Conservation (phyloP, 192 early-diverging fungal genomes). For the Gorgonomyces haynaldii region DNA sequence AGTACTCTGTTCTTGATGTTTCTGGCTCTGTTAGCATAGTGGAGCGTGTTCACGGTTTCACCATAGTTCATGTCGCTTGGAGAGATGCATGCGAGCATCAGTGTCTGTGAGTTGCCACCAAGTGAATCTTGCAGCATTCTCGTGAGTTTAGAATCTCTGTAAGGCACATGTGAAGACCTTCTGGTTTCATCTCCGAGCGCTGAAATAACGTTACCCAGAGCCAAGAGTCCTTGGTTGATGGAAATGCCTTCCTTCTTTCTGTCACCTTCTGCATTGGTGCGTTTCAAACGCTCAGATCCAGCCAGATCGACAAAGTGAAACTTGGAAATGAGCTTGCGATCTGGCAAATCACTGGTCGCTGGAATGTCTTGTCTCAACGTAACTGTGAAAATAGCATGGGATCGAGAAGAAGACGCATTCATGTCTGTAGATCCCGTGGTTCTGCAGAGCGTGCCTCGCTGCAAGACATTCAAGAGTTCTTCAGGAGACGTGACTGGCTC, state of each 20-base stretch:
- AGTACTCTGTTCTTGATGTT: conserved; percentile 88
- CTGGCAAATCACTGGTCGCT: neutral
- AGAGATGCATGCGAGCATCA: conserved; percentile 93
- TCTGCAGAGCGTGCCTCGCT: conserved; percentile 68
- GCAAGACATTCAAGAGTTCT: conserved; percentile 61
- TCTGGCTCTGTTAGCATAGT: conserved; percentile 90
- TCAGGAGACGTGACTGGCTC: conserved; percentile 54
- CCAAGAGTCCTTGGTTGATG: conserved; percentile 90
- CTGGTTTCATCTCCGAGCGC: conserved; percentile 71
- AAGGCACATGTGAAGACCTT: conserved; percentile 67
- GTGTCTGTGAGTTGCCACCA: conserved; percentile 82
- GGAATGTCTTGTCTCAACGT: conserved; percentile 60
- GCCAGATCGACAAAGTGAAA: conserved; percentile 99
- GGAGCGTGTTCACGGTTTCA: conserved; percentile 91
- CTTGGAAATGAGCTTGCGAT: conserved; percentile 59
- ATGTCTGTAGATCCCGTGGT: conserved; percentile 93
- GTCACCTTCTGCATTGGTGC: conserved; percentile 85
- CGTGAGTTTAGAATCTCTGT: conserved; percentile 94
- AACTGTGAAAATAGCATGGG: conserved; percentile 94
- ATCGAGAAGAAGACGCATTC: conserved; percentile 92
- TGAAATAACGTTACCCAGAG: conserved; percentile 97
- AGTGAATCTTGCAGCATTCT: conserved; percentile 91
- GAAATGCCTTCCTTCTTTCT: conserved; percentile 91
- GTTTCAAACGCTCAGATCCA: conserved; percentile 87
- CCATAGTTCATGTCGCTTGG: conserved; percentile 72